Base-by-base conservation (phyloP, 2,329 filamentous ascomycete genomes). In the Talaromyces islandicus region DNA sequence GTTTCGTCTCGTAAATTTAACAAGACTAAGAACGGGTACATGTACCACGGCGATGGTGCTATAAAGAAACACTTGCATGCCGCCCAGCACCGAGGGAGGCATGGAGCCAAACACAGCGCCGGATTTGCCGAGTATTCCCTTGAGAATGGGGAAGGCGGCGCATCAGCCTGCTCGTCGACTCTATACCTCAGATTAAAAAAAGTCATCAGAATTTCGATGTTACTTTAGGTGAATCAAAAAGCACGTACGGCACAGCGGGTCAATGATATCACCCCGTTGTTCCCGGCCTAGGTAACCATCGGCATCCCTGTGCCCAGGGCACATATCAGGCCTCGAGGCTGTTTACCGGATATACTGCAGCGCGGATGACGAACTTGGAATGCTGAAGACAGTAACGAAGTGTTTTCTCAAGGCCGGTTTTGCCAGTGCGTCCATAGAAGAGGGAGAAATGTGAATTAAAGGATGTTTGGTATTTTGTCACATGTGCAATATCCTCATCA, bases 61-160 rank as follows among this genome's bases (percentile, higher is more conserved):
- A 77, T 92, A 94, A 24, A 94, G 81, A 73, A 94, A 94, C 0
- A 89, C 91, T 0, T 90, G 88, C 87, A 89, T 89, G 54, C 86
- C 87, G 41, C 86, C 87, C 2, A 89, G 80, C 1, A 88, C 85
- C 0, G 85, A 70, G 2, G 80, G 75, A 0, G 90, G 90, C 64
- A 94, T 93, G 4, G 89, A 83, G 4, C 91, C 88, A 4, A 94
- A 84, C 0, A 89, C 83, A 0, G 90, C 90, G 0, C 89, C 90
- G 66, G 93, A 92, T 74, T 94, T 94, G 65, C 89, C 85, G 67
- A 93, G 91, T 62, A 94, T 78, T 17, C 91, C 91, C 85, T 92
- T 91, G 65, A 94, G 73, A 63, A 94, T 75, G 11, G 94, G 82
- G 78, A 92, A 92, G 68, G 89, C 80, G 71, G 85, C 89, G 54